These are phyloP conservation scores for Sporobolomyces phaffii DNA, from an alignment of 768 basidiomycete genomes.

Conservation along the genomic window DNA sequence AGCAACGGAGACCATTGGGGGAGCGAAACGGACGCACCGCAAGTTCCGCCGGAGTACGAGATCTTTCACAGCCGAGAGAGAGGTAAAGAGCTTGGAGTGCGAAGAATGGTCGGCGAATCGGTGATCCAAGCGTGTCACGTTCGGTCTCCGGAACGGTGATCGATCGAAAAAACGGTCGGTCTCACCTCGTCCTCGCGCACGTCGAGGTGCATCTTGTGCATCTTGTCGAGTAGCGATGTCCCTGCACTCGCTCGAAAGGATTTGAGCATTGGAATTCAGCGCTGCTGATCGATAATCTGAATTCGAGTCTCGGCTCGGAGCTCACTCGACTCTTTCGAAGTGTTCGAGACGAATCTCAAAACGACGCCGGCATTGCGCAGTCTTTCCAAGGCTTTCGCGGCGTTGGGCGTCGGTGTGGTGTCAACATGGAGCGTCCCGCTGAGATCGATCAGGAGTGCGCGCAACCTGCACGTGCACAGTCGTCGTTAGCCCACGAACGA, in stretches of 20 bases:
- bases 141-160: background rate
- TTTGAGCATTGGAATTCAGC: too few relatives aligned
- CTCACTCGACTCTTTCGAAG: slow-evolving; percentile 58
- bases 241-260: too few relatives aligned
- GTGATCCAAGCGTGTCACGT: background rate
- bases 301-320: too few relatives aligned
- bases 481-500: too few relatives aligned
- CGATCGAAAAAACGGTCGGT: background rate
- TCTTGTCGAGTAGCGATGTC: slow-evolving; percentile 47
- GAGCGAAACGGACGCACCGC: slow-evolving; percentile 46
- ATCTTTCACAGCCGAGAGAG: slow-evolving; percentile 57
- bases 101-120: too few relatives aligned
- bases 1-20: too few relatives aligned
- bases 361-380: slow-evolving; percentile 45
- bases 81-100: slow-evolving; percentile 52
- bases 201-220: slow-evolving; percentile 55
- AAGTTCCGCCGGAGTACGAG: slow-evolving; percentile 50
- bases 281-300: too few relatives aligned
- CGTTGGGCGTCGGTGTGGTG: slow-evolving; percentile 51
- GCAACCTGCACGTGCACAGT: too few relatives aligned
- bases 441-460: slow-evolving; percentile 53
- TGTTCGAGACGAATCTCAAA: slow-evolving; percentile 61
- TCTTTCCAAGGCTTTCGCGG: slow-evolving; percentile 51
- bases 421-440: slow-evolving; percentile 64
- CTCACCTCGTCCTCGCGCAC: slow-evolving; percentile 50